Conservation (phyloP, 2,329 filamentous ascomycete genomes). For the Nectriaceae sp. region DNA sequence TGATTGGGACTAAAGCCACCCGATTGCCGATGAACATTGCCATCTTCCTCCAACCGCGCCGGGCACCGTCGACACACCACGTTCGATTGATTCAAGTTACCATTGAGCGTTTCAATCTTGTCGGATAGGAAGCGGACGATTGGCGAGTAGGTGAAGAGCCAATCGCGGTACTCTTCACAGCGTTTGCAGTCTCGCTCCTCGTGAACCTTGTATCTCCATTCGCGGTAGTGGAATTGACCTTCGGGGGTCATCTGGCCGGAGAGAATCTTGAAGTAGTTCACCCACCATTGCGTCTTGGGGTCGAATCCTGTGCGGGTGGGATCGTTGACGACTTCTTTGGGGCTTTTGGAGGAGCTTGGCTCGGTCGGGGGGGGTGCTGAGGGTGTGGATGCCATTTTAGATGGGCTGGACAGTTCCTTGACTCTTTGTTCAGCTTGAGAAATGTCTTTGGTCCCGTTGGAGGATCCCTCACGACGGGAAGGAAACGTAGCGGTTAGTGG, state of each 20-base stretch:
- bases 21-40: slow-evolving; percentile 63
- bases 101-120: slow-evolving; percentile 78
- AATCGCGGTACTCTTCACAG: slow-evolving; percentile 82
- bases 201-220: slow-evolving; percentile 72
- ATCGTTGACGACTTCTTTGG: slow-evolving; percentile 54
- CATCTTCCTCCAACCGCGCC: slow-evolving; percentile 55
- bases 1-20: slow-evolving; percentile 86
- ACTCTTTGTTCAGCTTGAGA: no score
- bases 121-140: slow-evolving; percentile 84
- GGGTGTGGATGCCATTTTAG: slow-evolving; percentile 24
- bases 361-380: slow-evolving; percentile 18
- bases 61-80: slow-evolving; percentile 82
- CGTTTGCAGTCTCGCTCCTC: slow-evolving; percentile 77
- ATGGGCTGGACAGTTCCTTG: not conserved
- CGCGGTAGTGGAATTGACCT: slow-evolving; percentile 75
- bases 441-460: no score
- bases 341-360: slow-evolving; percentile 10
- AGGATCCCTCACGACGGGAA: no score
- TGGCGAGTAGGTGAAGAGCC: slow-evolving; percentile 81
- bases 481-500: no score
- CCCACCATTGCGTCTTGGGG: slow-evolving; percentile 65
- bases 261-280: slow-evolving; percentile 84
- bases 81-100: slow-evolving; percentile 70
- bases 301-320: slow-evolving; percentile 64
- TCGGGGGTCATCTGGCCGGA: slow-evolving; percentile 70